Percentiles rank a stretch among this genome's conserved stretches.
These are phyloP conservation scores for Fraxinus nigra DNA, from an alignment of 305 asterid genomes.

Conservation along the genomic window DNA sequence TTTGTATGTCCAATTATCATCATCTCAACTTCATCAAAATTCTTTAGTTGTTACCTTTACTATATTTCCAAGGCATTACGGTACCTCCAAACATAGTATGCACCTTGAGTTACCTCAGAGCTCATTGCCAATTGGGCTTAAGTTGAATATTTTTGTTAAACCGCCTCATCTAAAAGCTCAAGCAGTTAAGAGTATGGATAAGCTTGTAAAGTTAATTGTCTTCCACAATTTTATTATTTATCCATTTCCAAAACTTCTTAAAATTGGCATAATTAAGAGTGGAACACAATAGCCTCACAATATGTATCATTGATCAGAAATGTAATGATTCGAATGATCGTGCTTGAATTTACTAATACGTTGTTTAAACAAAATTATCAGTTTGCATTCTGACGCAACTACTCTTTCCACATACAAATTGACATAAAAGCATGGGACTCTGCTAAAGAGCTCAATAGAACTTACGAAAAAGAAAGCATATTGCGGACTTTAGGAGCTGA, in stretches of 20 bases:
- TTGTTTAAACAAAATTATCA: background rate
- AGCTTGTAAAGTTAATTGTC: background rate
- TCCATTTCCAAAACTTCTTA: background rate
- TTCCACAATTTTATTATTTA: background rate
- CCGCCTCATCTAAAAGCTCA: background rate
- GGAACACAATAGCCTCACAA: background rate
- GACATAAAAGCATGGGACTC: background rate
- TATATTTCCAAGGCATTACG: background rate
- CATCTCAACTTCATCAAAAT: background rate
- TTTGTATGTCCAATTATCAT: background rate
- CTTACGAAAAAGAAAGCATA: constrained; percentile 99
- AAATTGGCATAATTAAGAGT: background rate
- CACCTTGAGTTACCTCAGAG: background rate
- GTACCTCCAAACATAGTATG: background rate
- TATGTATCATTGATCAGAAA: background rate
- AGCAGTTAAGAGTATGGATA: background rate
- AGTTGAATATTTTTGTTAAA: background rate
- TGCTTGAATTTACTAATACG: background rate
- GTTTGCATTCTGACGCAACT: background rate
- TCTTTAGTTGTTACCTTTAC: background rate
- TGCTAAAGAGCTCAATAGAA: constrained; percentile 18
- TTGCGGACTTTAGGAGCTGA: constrained; percentile 98
- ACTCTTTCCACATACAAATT: background rate
- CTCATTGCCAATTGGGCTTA: background rate
- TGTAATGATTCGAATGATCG: background rate